Evolutionary conservation across 2,329 filamentous ascomycete species (phyloP).

Genomic region (Ampelomyces quisqualis): DNA sequence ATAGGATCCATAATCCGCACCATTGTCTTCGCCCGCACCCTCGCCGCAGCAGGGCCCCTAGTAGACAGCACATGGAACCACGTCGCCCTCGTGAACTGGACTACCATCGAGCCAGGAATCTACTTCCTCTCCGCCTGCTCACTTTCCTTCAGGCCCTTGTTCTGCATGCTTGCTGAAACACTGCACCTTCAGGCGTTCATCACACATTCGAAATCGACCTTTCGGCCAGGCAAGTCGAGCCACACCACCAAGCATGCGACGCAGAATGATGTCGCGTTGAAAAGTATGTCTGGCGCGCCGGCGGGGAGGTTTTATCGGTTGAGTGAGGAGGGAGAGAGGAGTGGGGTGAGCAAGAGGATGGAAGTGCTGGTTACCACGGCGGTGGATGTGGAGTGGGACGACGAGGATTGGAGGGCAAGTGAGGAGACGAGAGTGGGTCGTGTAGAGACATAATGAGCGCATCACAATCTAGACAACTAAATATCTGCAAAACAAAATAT

Average conservation of each 20-base stretch:
- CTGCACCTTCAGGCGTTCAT: conserved; percentile 22
- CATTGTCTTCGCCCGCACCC: conserved; percentile 17
- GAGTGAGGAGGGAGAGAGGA: neutral
- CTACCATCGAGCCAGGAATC: conserved; percentile 29
- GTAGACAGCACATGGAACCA: conserved; percentile 26
- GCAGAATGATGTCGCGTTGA: neutral
- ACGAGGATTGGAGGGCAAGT: neutral
- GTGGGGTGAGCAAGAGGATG: conserved; percentile 1
- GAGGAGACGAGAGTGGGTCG: too few species aligned
- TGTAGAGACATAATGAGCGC: too few species aligned
- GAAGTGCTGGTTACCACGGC: conserved; percentile 2
- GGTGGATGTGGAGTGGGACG: conserved; percentile 1
- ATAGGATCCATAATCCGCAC: conserved; percentile 29
- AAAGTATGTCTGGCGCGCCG: neutral
- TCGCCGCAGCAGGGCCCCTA: conserved; percentile 9
- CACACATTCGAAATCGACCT: conserved; percentile 17
- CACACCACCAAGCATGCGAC: conserved; percentile 1
- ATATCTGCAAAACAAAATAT: too few species aligned
- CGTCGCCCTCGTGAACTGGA: conserved; percentile 25
- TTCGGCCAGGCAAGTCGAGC: conserved; percentile 2
- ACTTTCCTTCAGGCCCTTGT: conserved; percentile 28
- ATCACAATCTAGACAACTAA: too few species aligned
- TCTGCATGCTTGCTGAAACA: conserved; percentile 20
- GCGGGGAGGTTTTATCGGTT: conserved; percentile 1
- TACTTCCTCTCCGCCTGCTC: conserved; percentile 29